phyloP scores from a whole-genome alignment of 2,329 filamentous ascomycete genomes.

The Sporothrix dimorphospora region DNA sequence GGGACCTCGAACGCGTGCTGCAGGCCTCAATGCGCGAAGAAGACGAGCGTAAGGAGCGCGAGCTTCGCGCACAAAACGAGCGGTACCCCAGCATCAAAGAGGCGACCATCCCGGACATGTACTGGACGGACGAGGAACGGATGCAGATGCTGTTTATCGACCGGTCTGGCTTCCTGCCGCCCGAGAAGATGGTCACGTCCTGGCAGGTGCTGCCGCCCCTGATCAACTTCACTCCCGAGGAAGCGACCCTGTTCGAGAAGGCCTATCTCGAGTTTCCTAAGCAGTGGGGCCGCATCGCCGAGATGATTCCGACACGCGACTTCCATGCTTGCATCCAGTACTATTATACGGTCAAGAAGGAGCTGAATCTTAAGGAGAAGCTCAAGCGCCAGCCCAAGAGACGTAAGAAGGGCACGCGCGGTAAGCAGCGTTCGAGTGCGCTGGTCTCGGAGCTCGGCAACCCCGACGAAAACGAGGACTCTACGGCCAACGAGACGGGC shows the following conservation, averaged over 20 bases:
- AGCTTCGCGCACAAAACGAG: slow-evolving; percentile 65
- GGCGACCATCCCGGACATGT: slow-evolving; percentile 72
- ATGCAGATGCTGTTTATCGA: slow-evolving; percentile 65
- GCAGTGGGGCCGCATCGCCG: slow-evolving; percentile 79
- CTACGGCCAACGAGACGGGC: slow-evolving; percentile 49
- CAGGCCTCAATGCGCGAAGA: slow-evolving; percentile 73
- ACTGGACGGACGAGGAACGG: slow-evolving; percentile 64
- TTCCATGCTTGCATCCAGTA: slow-evolving; percentile 83
- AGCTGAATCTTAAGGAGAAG: slow-evolving; percentile 76
- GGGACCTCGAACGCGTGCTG: slow-evolving; percentile 72
- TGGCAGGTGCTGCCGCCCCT: slow-evolving; percentile 74
- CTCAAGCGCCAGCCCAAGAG: slow-evolving; percentile 65
- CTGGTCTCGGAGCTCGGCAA: slow-evolving; percentile 68
- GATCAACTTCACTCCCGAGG: slow-evolving; percentile 74
- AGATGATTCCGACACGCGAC: slow-evolving; percentile 66
- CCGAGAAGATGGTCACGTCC: slow-evolving; percentile 67
- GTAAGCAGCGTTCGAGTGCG: slow-evolving; percentile 64
- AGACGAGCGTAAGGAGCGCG: slow-evolving; percentile 70
- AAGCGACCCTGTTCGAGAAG: slow-evolving; percentile 71
- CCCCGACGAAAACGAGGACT: slow-evolving; percentile 60
- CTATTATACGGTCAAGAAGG: slow-evolving; percentile 80
- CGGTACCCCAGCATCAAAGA: slow-evolving; percentile 77
- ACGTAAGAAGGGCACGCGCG: slow-evolving; percentile 59
- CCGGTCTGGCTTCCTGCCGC: slow-evolving; percentile 64
- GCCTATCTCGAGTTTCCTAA: slow-evolving; percentile 76